Evolutionary conservation across 2,329 filamentous ascomycete genomes (phyloP), one percentile per base, ranked within the genome.

Genomic region (Didymella exigua): DNA sequence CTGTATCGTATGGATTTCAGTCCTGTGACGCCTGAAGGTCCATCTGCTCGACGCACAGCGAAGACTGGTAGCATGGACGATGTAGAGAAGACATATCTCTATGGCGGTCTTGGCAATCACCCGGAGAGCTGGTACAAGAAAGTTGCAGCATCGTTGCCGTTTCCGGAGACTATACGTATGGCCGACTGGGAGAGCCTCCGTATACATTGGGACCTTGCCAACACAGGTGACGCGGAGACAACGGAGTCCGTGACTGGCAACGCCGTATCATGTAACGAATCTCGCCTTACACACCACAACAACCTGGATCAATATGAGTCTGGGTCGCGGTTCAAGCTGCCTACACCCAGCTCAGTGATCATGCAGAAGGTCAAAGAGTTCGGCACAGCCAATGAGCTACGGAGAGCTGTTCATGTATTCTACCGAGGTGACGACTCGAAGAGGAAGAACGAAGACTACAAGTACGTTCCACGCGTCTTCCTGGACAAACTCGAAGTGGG

Each of bases 311-410:
- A 37, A 16, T 69, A 54, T 42, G 69, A 73, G 14, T 69, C 67
- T 36, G 70, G 70, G 2, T 72, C 69, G 2, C 61, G 61, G 6
- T 71, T 69, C 59, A 68, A 63, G 56, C 58, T 71, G 11, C 67
- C 70, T 3, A 10, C 11, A 3, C 9, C 50, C 10, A 42, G 47
- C 5, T 19, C 51, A 2, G 10, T 29, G 4, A 38, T 51, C 16
- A 38, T 57, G 11, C 29, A 46, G 6, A 30, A 33, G 27, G 43
- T 66, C n/a, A 49, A 36, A 2, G 26, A 31, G 7, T 27, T 58
- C 21, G 54, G 54, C 10, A 61, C 48, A 13, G 23, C 4, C 2
- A 2, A 31, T 4, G 42, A 21, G 13, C 50, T 65, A 8, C 14
- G 27, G 5, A 49, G 52, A 11, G 42, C 36, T 18, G 47, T 69